Evolutionary conservation across 495 filamentous ascomycete species (phyloP), one percentile per base, ranked within the genome.

Genomic region (Venustampulla echinocandica): DNA sequence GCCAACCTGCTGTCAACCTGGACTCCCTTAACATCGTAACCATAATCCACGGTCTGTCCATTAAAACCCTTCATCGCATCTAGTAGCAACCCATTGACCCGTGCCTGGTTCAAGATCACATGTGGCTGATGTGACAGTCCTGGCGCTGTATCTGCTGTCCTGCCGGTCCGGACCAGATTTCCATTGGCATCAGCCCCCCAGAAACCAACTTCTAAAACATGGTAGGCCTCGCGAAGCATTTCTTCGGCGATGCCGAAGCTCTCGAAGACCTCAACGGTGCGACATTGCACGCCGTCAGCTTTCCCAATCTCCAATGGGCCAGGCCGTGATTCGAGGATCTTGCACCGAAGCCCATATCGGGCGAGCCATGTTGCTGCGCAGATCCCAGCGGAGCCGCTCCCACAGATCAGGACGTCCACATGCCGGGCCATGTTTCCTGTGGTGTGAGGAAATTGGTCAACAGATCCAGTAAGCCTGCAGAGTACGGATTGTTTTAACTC

Each of bases 221-320:
- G 82, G 47, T 82, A 87, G 0, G 79, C 70, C 54, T 89, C 82
- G 10, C 74, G 71, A n/a, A 89, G 70, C 20, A 90, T 57, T 28
- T 80, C 72, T 44, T 88, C 84, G 0, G 74, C 70, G 10, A 90
- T 63, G 0, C 84, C 83, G 36, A 90, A 87, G 24, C 76, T 81
- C 51, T 92, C 83, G 42, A 88, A 82, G 34, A 93, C 80, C 58
- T 92, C 86, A 9, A 88, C 76, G 1, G 85, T 86, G 1, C 86
- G 82, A 47, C 79, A 81, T 62, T 92, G 86, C 10, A 89, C 73
- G 0, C 86, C 86, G 42, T 90, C 86, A 1, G 86, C 86, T 57
- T 90, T 83, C n/a, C 86, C 86, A 27, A 74, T 69, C 40, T 69
- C 52, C 46, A 88, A 69, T 1, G 77, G 79, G 0, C 79, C 81